phyloP scores from a whole-genome alignment of 176 grass and related monocot species.

The Puccinellia tenuiflora region DNA sequence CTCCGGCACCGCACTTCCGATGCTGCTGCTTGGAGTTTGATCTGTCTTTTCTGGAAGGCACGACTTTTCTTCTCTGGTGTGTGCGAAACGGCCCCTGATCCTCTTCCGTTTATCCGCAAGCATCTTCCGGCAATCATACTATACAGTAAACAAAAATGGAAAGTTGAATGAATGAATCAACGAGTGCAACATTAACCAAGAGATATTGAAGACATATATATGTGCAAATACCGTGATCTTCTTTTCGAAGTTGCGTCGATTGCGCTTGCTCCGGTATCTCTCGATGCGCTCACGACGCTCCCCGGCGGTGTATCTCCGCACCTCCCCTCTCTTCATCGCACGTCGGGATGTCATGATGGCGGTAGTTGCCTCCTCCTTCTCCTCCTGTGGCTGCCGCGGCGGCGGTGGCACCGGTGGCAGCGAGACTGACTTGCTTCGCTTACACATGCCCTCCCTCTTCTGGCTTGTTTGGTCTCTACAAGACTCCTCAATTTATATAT shows the following conservation, averaged over 20 bases:
- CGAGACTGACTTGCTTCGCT: not conserved
- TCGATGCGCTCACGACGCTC: constrained; percentile 74
- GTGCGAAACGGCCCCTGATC: constrained; percentile 68
- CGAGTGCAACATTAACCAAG: not conserved
- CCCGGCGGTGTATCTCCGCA: constrained; percentile 37
- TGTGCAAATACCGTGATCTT: constrained; percentile 70
- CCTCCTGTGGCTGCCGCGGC: not conserved
- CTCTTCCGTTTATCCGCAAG: constrained; percentile 67
- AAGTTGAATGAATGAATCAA: not conserved
- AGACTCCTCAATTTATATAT: not conserved
- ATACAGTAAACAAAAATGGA: not conserved
- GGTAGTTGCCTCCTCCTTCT: not conserved
- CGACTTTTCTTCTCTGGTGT: constrained; percentile 14
- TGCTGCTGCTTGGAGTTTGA: not conserved
- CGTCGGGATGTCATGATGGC: not conserved
- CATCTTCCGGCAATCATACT: constrained; percentile 78
- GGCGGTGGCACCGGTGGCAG: not conserved
- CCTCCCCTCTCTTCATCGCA: not conserved
- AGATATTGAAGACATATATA: not conserved
- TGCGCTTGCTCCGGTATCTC: constrained; percentile 77
- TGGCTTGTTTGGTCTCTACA: not conserved
- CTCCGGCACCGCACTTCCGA: not conserved
- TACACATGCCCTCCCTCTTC: not conserved
- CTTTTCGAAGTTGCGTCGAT: constrained; percentile 78
- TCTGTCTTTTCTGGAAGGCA: not conserved